Evolutionary conservation across 2,329 filamentous ascomycete species (phyloP).

Genomic region (Epicoccum nigrum): DNA sequence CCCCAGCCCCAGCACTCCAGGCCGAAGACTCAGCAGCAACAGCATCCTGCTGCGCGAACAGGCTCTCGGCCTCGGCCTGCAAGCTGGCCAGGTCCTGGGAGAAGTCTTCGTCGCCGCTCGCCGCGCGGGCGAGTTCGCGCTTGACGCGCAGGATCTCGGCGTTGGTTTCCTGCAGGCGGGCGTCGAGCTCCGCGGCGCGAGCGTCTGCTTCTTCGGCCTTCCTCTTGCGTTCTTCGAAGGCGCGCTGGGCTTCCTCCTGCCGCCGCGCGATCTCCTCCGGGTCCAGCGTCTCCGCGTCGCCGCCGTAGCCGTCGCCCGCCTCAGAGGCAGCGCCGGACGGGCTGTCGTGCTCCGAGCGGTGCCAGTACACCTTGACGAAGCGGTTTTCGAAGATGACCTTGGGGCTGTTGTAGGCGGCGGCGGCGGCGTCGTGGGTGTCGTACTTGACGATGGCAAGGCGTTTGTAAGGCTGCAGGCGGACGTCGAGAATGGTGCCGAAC

Average conservation of each 20-base stretch:
- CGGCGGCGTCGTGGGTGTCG: slow-evolving; percentile 68
- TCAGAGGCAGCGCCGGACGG: no score
- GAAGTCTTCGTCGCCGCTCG: slow-evolving; percentile 19
- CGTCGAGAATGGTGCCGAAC: slow-evolving; percentile 69
- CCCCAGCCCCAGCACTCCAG: no score
- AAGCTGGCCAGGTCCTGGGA: slow-evolving; percentile 29
- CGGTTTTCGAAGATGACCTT: slow-evolving; percentile 84
- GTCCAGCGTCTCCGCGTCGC: slow-evolving; percentile 63
- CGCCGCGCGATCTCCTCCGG: slow-evolving; percentile 70
- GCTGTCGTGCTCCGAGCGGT: slow-evolving; percentile 59
- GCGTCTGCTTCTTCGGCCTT: slow-evolving; percentile 68
- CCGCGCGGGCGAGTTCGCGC: slow-evolving; percentile 64
- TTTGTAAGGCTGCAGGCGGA: slow-evolving; percentile 71
- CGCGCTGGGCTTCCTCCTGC: slow-evolving; percentile 74
- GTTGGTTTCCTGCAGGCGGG: slow-evolving; percentile 66
- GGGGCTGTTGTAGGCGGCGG: slow-evolving; percentile 74
- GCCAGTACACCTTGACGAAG: slow-evolving; percentile 86
- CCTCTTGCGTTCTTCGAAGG: slow-evolving; percentile 68
- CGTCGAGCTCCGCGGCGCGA: slow-evolving; percentile 68
- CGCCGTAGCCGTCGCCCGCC: slow-evolving; percentile 20
- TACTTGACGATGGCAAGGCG: slow-evolving; percentile 73
- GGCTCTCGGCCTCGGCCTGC: slow-evolving; percentile 62
- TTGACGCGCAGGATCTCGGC: slow-evolving; percentile 68
- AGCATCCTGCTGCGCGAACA: slow-evolving; percentile 66
- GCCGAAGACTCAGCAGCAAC: slow-evolving; percentile 22